Base-by-base conservation (phyloP, 345 rosid genomes). In the Noccaea bulbosa region DNA sequence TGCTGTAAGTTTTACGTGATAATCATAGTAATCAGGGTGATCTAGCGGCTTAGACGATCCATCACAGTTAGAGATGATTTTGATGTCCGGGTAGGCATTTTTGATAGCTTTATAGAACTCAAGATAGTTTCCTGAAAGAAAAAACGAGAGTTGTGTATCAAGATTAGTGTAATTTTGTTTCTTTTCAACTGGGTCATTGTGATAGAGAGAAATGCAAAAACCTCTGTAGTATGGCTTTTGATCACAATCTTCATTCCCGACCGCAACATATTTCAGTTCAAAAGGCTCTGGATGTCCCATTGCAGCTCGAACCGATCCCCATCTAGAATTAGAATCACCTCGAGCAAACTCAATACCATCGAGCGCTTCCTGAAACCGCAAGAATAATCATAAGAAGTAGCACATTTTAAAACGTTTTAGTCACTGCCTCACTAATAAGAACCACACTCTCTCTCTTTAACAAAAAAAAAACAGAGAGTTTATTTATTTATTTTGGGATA, bases 251-350 rank as follows among this genome's bases (percentile, higher is more conserved):
- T 91, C 97, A 65, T 93, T 93, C 38, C 98, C 98, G 4, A 93
- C 64, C 8, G 97, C 96, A 83, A 93, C 92, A 78, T 91, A 87
- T 80, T 67, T 86, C 60, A 93, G 84, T 69, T 93, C 85, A 76
- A 93, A 91, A 56, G 97, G 96, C 70, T 87, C 78, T 8, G 96
- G 94, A 66, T 91, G 98, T 72, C 98, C 98, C 94, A 93, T 82
- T 65, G 86, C 82, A 77, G 92, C 96, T 69, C 98, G 87, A 38
- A 91, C 75, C 35, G 91, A 80, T 65, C 98, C 97, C 98, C 98
- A 93, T 5, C 47, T 81, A 43, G 98, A 86, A 69, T 66, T 71
- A 9, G 82, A 24, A 59, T 79, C 83, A 15, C 96, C 97, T 81
- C 86, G 84, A 51, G 97, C 94, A 81, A 91, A 93, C 76, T 89